Evolutionary conservation across 2,329 filamentous ascomycete genomes (phyloP).

Genomic region (Exophiala mesophila): DNA sequence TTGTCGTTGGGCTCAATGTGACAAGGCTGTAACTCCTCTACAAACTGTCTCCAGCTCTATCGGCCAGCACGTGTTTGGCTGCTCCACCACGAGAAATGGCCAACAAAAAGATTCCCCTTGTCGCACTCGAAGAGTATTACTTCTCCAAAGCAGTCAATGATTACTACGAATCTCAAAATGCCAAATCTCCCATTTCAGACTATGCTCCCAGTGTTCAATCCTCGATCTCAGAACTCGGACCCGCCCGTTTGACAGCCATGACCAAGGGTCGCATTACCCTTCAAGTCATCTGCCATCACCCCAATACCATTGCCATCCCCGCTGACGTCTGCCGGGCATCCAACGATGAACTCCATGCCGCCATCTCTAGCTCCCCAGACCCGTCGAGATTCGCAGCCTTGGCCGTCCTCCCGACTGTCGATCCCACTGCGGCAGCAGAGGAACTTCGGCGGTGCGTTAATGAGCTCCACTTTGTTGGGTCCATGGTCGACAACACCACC

Average conservation of each 20-base stretch:
- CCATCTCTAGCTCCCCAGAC: conserved; percentile 29
- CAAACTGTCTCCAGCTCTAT: too few relatives aligned
- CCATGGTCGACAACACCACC: conserved; percentile 41
- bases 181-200: conserved; percentile 11
- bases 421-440: conserved; percentile 34
- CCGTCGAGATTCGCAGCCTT: conserved; percentile 39
- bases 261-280: conserved; percentile 18
- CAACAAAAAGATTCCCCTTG: conserved; percentile 16
- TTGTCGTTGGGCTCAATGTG: too few relatives aligned
- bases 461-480: conserved; percentile 45
- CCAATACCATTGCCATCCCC: conserved; percentile 18
- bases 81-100: too few relatives aligned
- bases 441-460: conserved; percentile 38
- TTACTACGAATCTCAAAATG: conserved; percentile 13
- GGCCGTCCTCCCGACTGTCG: conserved; percentile 39
- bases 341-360: conserved; percentile 21
- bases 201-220: conserved; percentile 13
- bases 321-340: conserved; percentile 19
- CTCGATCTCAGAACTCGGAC: conserved; percentile 18
- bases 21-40: too few relatives aligned
- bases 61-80: too few relatives aligned
- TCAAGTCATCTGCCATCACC: conserved; percentile 25
- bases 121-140: conserved; percentile 27
- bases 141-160: conserved; percentile 17
- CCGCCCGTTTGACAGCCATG: conserved; percentile 18